These are phyloP conservation scores for Beverwykella pulmonaria DNA, from an alignment of 495 filamentous ascomycete genomes.

Conservation along the genomic window DNA sequence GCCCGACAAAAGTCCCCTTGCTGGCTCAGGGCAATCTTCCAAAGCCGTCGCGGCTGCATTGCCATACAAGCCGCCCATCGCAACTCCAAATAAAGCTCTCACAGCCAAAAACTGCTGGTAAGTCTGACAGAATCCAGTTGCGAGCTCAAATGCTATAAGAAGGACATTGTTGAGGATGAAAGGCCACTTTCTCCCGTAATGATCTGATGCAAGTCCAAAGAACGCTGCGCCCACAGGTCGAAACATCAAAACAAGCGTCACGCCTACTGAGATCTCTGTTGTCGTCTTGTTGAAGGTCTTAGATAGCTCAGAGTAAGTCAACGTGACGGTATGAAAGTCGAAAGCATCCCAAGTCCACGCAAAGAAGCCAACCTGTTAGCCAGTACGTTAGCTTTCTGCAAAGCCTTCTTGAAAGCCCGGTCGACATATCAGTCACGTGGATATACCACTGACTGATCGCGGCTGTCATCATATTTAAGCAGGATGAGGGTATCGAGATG, in stretches of 20 bases:
- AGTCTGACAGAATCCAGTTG: constrained; percentile 75
- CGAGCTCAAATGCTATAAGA: constrained; percentile 79
- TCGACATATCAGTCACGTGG: no score
- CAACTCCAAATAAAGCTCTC: constrained; percentile 81
- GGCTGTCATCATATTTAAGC: no score
- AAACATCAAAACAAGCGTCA: constrained; percentile 81
- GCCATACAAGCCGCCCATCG: constrained; percentile 86
- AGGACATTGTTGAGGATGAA: constrained; percentile 80
- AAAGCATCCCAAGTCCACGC: constrained; percentile 79
- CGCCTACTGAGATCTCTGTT: constrained; percentile 83
- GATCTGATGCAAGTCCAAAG: constrained; percentile 79
- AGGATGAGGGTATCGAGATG: no score
- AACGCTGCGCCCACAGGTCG: constrained; percentile 69
- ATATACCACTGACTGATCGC: no score
- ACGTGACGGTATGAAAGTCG: constrained; percentile 85
- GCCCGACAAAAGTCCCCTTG: constrained; percentile 76
- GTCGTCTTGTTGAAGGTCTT: constrained; percentile 64
- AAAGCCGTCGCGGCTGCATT: constrained; percentile 84
- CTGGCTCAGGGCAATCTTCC: constrained; percentile 74
- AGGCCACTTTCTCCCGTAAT: constrained; percentile 85
- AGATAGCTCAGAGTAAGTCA: constrained; percentile 71
- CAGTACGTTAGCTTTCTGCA: neutral
- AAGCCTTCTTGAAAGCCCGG: neutral
- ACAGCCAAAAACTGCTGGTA: constrained; percentile 78
- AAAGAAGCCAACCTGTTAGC: constrained; percentile 23